phyloP scores from a whole-genome alignment of 2,329 filamentous ascomycete genomes.

The Ceratocystis smalleyi region DNA sequence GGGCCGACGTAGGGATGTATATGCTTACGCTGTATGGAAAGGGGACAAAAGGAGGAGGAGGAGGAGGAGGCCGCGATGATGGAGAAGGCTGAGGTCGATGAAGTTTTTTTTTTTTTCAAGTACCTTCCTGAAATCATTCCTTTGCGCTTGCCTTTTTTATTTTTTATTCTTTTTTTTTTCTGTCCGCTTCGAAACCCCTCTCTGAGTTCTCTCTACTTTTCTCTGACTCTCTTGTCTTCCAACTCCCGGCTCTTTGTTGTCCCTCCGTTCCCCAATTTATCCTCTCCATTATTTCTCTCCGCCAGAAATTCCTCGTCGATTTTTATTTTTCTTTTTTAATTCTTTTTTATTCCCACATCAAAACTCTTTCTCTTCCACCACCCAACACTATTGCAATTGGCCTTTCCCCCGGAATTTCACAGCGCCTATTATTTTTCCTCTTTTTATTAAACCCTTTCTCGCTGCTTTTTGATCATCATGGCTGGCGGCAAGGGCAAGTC shows the following conservation, averaged over 20 bases:
- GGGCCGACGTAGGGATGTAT: background rate
- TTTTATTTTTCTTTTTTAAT: conserved; percentile 4
- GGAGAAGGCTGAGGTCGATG: background rate
- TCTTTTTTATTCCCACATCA: background rate
- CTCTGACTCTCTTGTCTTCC: conserved; percentile 9
- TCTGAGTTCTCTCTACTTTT: conserved; percentile 2
- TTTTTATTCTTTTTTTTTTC: conserved; percentile 1
- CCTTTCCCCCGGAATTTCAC: background rate
- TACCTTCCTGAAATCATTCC: background rate
- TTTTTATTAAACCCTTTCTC: background rate
- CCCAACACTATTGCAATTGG: background rate
- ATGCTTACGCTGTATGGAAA: background rate
- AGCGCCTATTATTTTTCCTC: conserved; percentile 8
- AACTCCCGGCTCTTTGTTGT: background rate
- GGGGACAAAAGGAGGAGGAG: background rate
- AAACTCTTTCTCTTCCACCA: background rate
- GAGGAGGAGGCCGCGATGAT: background rate
- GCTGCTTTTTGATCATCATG: conserved; percentile 28
- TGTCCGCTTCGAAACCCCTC: conserved; percentile 8
- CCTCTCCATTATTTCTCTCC: background rate
- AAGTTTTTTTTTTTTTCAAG: conserved; percentile 1
- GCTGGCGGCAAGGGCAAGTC: conserved; percentile 88
- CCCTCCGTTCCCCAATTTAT: background rate
- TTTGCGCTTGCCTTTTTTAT: conserved; percentile 6
- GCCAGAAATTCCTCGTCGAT: background rate